Base-by-base conservation (phyloP, 352 stramenopile species). In the Hyaloperonospora arabidopsidis region DNA sequence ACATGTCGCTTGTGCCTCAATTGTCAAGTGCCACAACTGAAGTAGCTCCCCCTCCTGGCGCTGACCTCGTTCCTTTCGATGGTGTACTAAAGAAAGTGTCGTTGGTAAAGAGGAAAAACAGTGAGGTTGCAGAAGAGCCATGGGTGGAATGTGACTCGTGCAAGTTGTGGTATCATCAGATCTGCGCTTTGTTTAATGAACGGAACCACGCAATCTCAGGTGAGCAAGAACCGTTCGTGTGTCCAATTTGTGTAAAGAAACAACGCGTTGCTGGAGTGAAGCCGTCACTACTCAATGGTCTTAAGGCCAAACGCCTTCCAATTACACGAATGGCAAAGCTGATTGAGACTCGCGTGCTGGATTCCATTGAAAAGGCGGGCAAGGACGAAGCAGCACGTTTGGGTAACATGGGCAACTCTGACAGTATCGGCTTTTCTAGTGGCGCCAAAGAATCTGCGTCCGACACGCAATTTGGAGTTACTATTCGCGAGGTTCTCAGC, bases 151-250 rank as follows among this genome's bases (percentile, higher is more conserved):
- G 97, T 67, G 95, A 98, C 59, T 88, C 84, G 21, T 99, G 97
- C 67, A 97, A 98, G 48, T 66, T 97, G 25, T 99, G 97, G 96
- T 97, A 98, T 41, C 97, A 99, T 71, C 96, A 99, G 58, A 98
- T 99, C 60, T 99, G 97, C 69, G 96, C 94, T 25, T 80, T 99
- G 11, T 99, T 99, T 70, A 99, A 99, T 67, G 96, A 96, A 55
- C 79, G 96, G 1, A 98, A 98, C 58, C 98, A 99, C 67, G 93
- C 94, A 0, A 93, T 93, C 35, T 93, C 84, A 12, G 84, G 84
- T 2, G 84, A 93, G 52, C 84, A 93, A 56, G 79, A 93, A 54
- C 76, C 78, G 11, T 93, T 93, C 39, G 84, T 93, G 47, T 93
- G 84, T 29, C 84, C 84, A 4, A 87, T 93, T 51, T 93, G 84